A percentile compares a stretch with the other conserved stretches of the same genome.
These are phyloP conservation scores for Solanum rostratum DNA, from an alignment of 257 asterid species.

Conservation along the genomic window DNA sequence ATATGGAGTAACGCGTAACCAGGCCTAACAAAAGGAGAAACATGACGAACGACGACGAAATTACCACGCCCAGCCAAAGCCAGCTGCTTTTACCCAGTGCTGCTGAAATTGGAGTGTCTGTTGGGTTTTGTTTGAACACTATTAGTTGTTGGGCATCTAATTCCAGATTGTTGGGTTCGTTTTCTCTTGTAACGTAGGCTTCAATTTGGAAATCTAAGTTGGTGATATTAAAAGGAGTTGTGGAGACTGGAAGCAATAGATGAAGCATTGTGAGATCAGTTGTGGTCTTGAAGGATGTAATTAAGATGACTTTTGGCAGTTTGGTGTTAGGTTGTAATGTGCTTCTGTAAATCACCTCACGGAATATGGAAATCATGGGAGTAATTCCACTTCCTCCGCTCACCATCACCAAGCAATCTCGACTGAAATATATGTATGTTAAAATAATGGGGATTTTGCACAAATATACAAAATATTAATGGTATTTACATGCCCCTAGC, in stretches of 20 bases:
- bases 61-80: slow-evolving; percentile 58
- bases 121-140: slow-evolving; percentile 22
- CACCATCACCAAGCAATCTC: slow-evolving; percentile 44
- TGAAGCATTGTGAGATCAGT: slow-evolving; percentile 36
- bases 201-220: slow-evolving; percentile 26
- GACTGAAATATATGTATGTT: slow-evolving; percentile 15
- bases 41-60: slow-evolving; percentile 29
- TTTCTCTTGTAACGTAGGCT: slow-evolving; percentile 37
- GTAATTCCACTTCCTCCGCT: slow-evolving; percentile 75
- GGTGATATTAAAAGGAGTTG: slow-evolving; percentile 14
- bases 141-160: neutral
- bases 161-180: neutral
- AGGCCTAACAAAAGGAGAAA: slow-evolving; percentile 42
- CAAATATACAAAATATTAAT: no score
- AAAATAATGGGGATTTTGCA: no score
- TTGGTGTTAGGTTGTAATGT: slow-evolving; percentile 4
- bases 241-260: slow-evolving; percentile 28
- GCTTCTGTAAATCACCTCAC: slow-evolving; percentile 29
- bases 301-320: slow-evolving; percentile 26
- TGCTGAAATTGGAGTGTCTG: slow-evolving; percentile 29
- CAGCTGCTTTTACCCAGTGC: slow-evolving; percentile 48
- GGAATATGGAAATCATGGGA: slow-evolving; percentile 51
- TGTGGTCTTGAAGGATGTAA: slow-evolving; percentile 39
- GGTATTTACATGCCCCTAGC: no score
- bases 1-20: slow-evolving; percentile 41